Evolutionary conservation across 2,329 filamentous ascomycete species (phyloP), one percentile per base, ranked within the genome.

Genomic region (Laburnicola sp.): DNA sequence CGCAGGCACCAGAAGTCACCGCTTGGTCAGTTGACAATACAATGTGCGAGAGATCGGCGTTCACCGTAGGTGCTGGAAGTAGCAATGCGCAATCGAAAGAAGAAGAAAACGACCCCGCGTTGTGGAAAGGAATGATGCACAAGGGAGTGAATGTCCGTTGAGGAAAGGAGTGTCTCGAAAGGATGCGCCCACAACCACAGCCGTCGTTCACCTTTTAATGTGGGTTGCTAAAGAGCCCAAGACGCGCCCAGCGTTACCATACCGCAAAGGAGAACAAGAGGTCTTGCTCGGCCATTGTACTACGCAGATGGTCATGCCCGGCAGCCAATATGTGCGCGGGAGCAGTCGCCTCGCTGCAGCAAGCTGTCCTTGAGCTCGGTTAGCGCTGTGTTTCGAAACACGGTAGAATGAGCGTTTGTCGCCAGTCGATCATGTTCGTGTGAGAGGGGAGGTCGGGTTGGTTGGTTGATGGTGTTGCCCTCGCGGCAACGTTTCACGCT

Each of bases 71-170:
- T 46, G 46, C 46, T 42, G 42, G 44, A 48, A 37, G 45, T 42
- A 60, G 57, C 40, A 62, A 60, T 49, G 54, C 56, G 49, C 56
- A 53, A 51, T 42, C 58, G 32, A 59, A 65, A 66, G 52, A 62
- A 62, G 57, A 56, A 16, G 58, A 63, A 44, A 62, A 59, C 68
- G 66, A 47, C 50, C 66, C 63, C 57, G 68, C 67, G 66, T 58
- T 65, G 60, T 51, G 51, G 56, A 49, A 57, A 53, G 60, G 49
- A 64, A 45, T 62, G 57, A 66, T 63, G 60, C 35, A 54, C 53
- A 55, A 66, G 63, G 54, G 60, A 71, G 67, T 60, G 66, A 64
- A 64, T 54, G 51, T 65, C 59, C 59, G 51, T 54, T 58, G 59
- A 50, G 45, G 22, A 57, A 60, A 36, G 50, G 57, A 57, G 59